phyloP scores from a whole-genome alignment of 306 rosid species.

The Senna tora region DNA sequence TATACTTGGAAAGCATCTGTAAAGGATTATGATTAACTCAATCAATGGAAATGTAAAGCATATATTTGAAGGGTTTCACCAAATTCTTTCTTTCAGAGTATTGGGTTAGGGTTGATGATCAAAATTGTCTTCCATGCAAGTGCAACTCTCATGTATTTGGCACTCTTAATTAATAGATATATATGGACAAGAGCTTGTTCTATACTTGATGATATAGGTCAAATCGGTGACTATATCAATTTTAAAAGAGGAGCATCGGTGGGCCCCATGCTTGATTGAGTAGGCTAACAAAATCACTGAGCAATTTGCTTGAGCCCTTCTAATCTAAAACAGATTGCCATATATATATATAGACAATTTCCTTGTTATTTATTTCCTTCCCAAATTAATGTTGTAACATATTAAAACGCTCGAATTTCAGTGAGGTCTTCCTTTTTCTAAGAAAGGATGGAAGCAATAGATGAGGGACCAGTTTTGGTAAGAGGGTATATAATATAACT shows the following conservation, averaged over 20 bases:
- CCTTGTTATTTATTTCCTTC: background rate
- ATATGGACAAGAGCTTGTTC: no score
- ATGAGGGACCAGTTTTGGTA: constrained; percentile 7
- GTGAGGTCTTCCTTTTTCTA: background rate
- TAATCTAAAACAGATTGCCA: background rate
- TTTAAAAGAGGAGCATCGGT: no score
- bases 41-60: constrained; percentile 3
- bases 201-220: no score
- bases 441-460: background rate
- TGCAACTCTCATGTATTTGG: background rate
- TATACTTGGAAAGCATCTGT: constrained; percentile 40
- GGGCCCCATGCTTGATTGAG: no score
- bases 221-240: no score
- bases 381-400: background rate
- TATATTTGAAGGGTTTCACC: background rate
- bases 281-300: no score
- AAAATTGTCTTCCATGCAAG: background rate
- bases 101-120: background rate
- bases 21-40: constrained; percentile 30
- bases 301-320: no score
- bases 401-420: background rate
- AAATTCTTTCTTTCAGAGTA: background rate
- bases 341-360: background rate
- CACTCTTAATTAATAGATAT: background rate
- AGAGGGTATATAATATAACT: background rate